phyloP scores from a whole-genome alignment of 2,329 filamentous ascomycete species.

The Penicillium sp. region DNA sequence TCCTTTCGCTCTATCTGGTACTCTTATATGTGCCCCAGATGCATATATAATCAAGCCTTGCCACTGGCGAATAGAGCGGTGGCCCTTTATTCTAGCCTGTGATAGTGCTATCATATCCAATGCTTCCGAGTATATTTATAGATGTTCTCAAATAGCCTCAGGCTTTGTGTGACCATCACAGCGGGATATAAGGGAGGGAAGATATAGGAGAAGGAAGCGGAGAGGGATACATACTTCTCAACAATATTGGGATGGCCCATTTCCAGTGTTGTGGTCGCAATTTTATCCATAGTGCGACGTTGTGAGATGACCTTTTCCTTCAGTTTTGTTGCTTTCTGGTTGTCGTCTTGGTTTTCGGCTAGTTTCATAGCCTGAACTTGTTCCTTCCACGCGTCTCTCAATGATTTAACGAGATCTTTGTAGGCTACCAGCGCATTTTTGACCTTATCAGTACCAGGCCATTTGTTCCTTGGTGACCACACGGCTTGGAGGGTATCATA shows the following conservation, averaged over 20 bases:
- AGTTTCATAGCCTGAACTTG: slow-evolving; percentile 56
- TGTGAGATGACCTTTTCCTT: slow-evolving; percentile 58
- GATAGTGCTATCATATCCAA: slow-evolving; percentile 24
- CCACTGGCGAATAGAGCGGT: slow-evolving; percentile 1
- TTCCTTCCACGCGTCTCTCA: slow-evolving; percentile 61
- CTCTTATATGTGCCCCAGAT: neutral
- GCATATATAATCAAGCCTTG: slow-evolving; percentile 1
- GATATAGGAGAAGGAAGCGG: slow-evolving; percentile 8
- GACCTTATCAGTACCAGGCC: slow-evolving; percentile 51
- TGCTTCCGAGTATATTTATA: slow-evolving; percentile 35
- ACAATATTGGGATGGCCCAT: slow-evolving; percentile 48
- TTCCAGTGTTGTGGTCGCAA: slow-evolving; percentile 43
- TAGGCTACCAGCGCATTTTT: slow-evolving; percentile 55
- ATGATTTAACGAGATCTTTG: slow-evolving; percentile 59
- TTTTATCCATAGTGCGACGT: slow-evolving; percentile 56
- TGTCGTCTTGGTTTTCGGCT: slow-evolving; percentile 58
- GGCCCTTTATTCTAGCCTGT: slow-evolving; percentile 31
- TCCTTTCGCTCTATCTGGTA: neutral
- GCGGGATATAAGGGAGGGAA: slow-evolving; percentile 22
- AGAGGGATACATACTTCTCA: slow-evolving; percentile 47
- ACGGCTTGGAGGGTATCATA: slow-evolving; percentile 62
- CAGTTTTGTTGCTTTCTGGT: slow-evolving; percentile 53
- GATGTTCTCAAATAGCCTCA: slow-evolving; percentile 36
- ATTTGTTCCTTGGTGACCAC: slow-evolving; percentile 56
- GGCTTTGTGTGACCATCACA: slow-evolving; percentile 33